Base-by-base conservation (phyloP, 2,329 filamentous ascomycete genomes). In the Hypoxylon sp. region DNA sequence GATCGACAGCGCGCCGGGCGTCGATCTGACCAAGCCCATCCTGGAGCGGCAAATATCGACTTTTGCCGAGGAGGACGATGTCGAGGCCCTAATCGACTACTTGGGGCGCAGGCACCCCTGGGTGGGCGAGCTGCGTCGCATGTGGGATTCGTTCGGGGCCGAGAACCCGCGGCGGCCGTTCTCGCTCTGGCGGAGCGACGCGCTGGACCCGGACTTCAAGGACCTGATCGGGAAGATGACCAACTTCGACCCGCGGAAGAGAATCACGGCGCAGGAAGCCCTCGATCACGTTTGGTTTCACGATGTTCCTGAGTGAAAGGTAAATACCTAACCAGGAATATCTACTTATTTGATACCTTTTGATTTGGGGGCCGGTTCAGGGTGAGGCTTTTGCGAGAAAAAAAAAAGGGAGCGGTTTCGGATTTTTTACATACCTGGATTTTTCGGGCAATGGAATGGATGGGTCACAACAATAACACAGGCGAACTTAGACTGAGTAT, bases 11-110 rank as follows among this genome's bases (percentile, higher is more conserved):
- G 79, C 72, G 60, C 75, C 69, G 67, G 79, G 73, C 67, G 77
- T 73, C 71, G 80, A 81, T 46, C 76, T 75, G n/a, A 75, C 81
- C 50, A 78, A 77, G 47, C 75, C 80, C 68, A 80, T 85, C 37
- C 72, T 85, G 42, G 79, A 82, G 67, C 80, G 81, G 21, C 83
- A 85, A 68, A 78, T 85, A 13, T 86, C 82, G 2, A 83, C 82
- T 70, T 85, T 85, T 73, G 79, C 79, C 46, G 80, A 85, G 67
- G 75, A 76, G 74, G 74, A 82, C 3, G 78, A 79, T 42, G 76
- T 84, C 42, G 75, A 79, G 37, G 79, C 76, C 19, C 77, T 85
- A 61, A 70, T 85, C 39, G 75, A 79, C 52, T 79, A 82, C 71
- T 78, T 85, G 50, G 81, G 80, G 29, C 74, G 74, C 6, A 74